phyloP scores from a whole-genome alignment of 495 filamentous ascomycete genomes.

The Penicillium herquei region DNA sequence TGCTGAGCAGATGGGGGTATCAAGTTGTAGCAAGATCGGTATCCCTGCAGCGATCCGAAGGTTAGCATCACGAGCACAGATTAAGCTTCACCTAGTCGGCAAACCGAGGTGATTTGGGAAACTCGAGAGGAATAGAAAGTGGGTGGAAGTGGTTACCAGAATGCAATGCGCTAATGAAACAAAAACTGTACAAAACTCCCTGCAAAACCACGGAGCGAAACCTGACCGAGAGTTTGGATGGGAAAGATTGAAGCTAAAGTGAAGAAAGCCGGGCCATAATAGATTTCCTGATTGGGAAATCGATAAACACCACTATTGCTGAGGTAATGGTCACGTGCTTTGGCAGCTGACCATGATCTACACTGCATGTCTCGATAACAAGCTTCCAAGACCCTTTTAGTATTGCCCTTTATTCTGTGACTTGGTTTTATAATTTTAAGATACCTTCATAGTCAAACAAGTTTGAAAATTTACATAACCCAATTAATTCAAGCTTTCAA shows the following conservation, averaged over 20 bases:
- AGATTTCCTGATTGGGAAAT: slow-evolving; percentile 41
- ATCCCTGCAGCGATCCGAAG: slow-evolving; percentile 31
- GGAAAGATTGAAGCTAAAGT: slow-evolving; percentile 23
- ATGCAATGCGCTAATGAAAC: slow-evolving; percentile 32
- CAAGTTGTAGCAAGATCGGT: slow-evolving; percentile 22
- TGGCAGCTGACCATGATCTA: no score
- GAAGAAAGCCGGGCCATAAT: slow-evolving; percentile 30
- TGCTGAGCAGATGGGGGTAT: slow-evolving; percentile 20
- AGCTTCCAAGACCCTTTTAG: no score
- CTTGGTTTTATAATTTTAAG: no score
- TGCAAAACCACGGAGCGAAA: slow-evolving; percentile 14
- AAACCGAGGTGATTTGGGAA: slow-evolving; percentile 10
- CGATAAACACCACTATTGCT: slow-evolving; percentile 44
- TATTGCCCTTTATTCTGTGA: no score
- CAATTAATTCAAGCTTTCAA: no score
- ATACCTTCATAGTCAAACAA: no score
- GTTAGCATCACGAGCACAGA: slow-evolving; percentile 7
- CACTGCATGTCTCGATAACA: no score
- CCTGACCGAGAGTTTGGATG: slow-evolving; percentile 19
- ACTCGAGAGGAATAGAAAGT: slow-evolving; percentile 6
- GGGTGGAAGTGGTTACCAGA: slow-evolving; percentile 14
- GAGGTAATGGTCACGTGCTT: slow-evolving; percentile 29
- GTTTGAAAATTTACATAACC: no score
- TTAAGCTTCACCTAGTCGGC: slow-evolving; percentile 17
- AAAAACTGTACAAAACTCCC: slow-evolving; percentile 26